Evolutionary conservation across 2,329 filamentous ascomycete genomes (phyloP).

Genomic region (Leptographium radiaticola): DNA sequence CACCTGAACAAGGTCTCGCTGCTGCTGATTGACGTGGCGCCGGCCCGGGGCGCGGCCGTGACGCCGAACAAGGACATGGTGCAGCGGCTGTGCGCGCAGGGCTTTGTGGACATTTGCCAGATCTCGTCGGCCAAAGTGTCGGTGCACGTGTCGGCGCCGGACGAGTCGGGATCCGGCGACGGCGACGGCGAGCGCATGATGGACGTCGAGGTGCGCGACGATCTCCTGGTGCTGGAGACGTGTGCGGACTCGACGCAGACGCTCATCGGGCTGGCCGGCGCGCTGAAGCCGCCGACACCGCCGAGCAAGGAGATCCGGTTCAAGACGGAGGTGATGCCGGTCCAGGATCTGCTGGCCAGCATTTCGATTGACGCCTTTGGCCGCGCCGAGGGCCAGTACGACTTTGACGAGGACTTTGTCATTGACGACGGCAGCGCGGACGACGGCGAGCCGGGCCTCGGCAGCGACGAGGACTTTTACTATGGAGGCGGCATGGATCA

Average conservation of each 20-base stretch:
- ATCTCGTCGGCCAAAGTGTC: conserved; percentile 67
- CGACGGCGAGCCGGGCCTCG: conserved; percentile 9
- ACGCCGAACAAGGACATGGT: conserved; percentile 31
- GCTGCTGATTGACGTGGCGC: conserved; percentile 66
- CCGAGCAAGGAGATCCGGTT: conserved; percentile 78
- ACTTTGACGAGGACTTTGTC: conserved; percentile 50
- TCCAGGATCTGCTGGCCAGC: conserved; percentile 80
- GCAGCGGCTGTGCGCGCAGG: conserved; percentile 46
- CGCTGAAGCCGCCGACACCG: conserved; percentile 68
- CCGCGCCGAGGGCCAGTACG: conserved; percentile 45
- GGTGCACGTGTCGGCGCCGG: conserved; percentile 45
- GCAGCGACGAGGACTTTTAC: conserved; percentile 15
- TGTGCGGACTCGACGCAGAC: conserved; percentile 97
- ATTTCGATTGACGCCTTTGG: conserved; percentile 78
- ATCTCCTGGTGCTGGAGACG: conserved; percentile 81
- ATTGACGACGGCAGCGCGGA: conserved; percentile 27
- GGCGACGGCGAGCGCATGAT: conserved; percentile 49
- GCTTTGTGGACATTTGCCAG: conserved; percentile 77
- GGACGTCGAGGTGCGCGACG: conserved; percentile 71
- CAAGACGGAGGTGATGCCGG: conserved; percentile 70
- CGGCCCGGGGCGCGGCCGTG: conserved; percentile 16
- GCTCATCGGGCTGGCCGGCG: conserved; percentile 64
- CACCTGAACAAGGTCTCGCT: conserved; percentile 71
- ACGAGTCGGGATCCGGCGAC: conserved; percentile 7
- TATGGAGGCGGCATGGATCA: conserved; percentile 17